Evolutionary conservation across 2,329 filamentous ascomycete genomes (phyloP), one percentile per base, ranked within the genome.

Genomic region (Ceratocystis papillata): DNA sequence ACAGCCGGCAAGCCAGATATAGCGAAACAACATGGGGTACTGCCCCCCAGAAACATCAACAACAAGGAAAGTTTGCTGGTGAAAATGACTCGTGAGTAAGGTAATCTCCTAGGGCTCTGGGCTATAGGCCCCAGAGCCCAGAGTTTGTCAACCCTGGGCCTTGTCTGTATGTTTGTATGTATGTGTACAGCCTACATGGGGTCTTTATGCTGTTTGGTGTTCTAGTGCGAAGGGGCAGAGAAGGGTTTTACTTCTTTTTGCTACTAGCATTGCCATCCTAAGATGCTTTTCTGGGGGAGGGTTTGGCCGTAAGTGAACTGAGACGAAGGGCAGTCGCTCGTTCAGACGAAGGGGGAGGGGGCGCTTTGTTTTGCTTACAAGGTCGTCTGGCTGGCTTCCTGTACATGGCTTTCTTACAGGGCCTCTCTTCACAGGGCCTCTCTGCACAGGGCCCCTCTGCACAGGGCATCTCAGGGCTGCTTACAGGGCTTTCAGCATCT

Each of bases 71-170:
- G 10, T 41, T 53, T 53, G 22, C 7, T n/a, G 55, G 30, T 33
- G 30, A 15, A 59, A 59, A 59, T 33, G 17, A 59, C n/a, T 30
- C 25, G 48, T 53, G 22, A 53, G 22, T 3, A 25, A 37, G 55
- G 28, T 59, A 59, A 59, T 59, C 55, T 59, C 55, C 55, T 20
- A 5, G 48, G 48, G n/a, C n/a, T 12, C 48, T 53, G 4, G 37
- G 12, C 12, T 41, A 41, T 41, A 41, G 37, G 37, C 37, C 37
- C 37, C 12, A 10, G 37, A 15, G 37, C 37, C 37, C 12, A 15
- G 12, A 12, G 10, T 15, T 41, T 41, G 37, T 15, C 12, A 12
- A 41, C 37, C 37, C 37, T 41, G 37, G 10, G 37, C 37, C 37
- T 41, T 41, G 37, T 41, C 12, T 41, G 37, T 15, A 33, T 41